Conservation (phyloP, 768 basidiomycete species). For the Leucogyrophana mollusca region DNA sequence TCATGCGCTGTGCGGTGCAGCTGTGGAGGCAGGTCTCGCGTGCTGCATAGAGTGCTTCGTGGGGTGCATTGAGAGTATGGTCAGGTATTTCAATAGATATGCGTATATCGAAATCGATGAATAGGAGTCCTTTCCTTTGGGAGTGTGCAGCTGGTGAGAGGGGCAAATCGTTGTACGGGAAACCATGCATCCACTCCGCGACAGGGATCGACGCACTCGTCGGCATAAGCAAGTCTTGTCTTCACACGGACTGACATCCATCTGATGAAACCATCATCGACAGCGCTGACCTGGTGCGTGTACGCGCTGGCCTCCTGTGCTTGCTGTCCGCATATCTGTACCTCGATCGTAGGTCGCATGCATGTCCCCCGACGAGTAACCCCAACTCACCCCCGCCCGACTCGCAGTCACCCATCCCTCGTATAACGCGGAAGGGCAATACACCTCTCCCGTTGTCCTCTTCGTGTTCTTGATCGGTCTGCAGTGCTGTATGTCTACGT, state of each 20-base stretch:
- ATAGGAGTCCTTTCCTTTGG: conserved; percentile 7
- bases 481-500: no score
- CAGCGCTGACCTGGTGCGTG: conserved; percentile 73
- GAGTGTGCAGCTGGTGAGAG: no score
- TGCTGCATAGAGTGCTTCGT: conserved; percentile 79
- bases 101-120: conserved; percentile 78
- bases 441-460: conserved; percentile 72
- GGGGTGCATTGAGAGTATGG: conserved; percentile 63
- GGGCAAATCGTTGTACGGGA: conserved; percentile 70
- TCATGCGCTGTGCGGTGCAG: no score
- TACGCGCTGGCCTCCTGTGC: conserved; percentile 71
- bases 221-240: conserved; percentile 9
- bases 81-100: no score
- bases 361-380: neutral
- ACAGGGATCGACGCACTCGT: no score
- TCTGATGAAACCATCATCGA: no score
- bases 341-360: conserved; percentile 51
- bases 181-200: conserved; percentile 80
- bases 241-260: conserved; percentile 2
- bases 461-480: conserved; percentile 82
- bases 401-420: conserved; percentile 64
- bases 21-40: conserved; percentile 68
- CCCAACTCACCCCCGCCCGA: no score
- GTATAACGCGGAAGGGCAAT: conserved; percentile 71
- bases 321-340: conserved; percentile 77